Base-by-base conservation (phyloP, 2,329 filamentous ascomycete species). In the Talaromyces pinophilus region DNA sequence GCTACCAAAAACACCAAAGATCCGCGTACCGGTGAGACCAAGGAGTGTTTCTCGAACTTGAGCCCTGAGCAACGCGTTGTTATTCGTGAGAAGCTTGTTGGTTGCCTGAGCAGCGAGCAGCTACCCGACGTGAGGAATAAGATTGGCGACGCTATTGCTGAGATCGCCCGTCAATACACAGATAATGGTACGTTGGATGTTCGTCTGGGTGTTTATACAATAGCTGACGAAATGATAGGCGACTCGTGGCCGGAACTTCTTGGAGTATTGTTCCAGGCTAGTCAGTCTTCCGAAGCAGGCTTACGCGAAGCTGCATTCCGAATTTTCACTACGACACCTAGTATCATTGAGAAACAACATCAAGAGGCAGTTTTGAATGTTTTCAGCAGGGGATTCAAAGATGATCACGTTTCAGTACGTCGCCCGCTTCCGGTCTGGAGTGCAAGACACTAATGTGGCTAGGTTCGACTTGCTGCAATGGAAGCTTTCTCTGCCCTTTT, bases 401-500 rank as follows among this genome's bases (percentile, higher is more conserved):
- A 99, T 79, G 89, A 90, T 63, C 89, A 92, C 62, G 89, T 94
- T 67, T 83, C 88, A 70, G 92, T 93, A 85, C 55, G 85, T 73
- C 13, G 10, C 44, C 30, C 55, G 59, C 5, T 33, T 63, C 19
- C n/a, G 3, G 22, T 22, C n/a, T 60, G 19, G 19, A 33, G 35
- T n/a, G 33, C 55, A 25, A 17, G 52, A 5, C 40, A 5, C 50
- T 71, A 67, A 25, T 46, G 25, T 42, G 64, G 69, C 28, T 70
- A 94, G 87, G 94, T 99, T 66, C 91, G 93, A 70, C 88, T 99
- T 67, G 90, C 93, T 57, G 93, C 95, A 65, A 96, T 98, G 88
- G 93, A 97, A 76, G 95, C 95, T 7, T 99, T 99, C 76, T 91
- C 94, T 19, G 90, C 93, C 2, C 98, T 99, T 82, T 99, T 99